Conservation (phyloP, 371 early-diverging fungal genomes). For the Mucor circinelloides region DNA sequence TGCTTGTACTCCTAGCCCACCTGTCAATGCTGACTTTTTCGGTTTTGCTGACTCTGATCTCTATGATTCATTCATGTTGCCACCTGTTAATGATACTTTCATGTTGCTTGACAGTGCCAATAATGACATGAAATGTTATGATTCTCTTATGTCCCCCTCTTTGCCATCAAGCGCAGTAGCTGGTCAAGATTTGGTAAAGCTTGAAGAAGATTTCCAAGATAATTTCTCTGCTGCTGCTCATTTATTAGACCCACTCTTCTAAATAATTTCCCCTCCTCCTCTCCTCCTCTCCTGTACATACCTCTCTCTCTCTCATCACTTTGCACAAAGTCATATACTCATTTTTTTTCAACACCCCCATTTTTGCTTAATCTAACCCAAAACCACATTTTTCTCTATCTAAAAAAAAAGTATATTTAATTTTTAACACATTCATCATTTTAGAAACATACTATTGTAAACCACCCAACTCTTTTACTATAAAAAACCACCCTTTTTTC, state of each 20-base stretch:
- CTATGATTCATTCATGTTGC: constrained; percentile 33
- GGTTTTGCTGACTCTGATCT: constrained; percentile 26
- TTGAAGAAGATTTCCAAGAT: constrained; percentile 28
- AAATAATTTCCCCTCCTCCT: background rate
- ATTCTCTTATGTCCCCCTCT: constrained; percentile 28
- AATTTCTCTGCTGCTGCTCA: constrained; percentile 19
- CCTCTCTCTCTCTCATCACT: background rate
- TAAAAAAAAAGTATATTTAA: constrained; percentile 33
- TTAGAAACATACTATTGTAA: background rate
- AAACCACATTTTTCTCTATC: background rate
- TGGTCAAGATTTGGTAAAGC: constrained; percentile 23
- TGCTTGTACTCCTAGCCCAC: constrained; percentile 33
- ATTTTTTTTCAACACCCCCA: background rate
- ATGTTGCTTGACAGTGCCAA: constrained; percentile 23
- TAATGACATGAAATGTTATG: constrained; percentile 25
- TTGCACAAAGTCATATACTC: constrained; percentile 5
- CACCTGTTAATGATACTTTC: constrained; percentile 33
- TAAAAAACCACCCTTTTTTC: background rate
- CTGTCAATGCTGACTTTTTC: constrained; percentile 23
- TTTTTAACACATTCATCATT: background rate
- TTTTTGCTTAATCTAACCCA: background rate
- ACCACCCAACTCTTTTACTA: background rate
- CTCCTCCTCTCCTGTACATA: background rate
- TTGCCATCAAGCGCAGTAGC: constrained; percentile 18
- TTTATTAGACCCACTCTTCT: constrained; percentile 34